Base-by-base conservation (phyloP, 768 basidiomycete genomes). In the Kwoniella dendrophila region DNA sequence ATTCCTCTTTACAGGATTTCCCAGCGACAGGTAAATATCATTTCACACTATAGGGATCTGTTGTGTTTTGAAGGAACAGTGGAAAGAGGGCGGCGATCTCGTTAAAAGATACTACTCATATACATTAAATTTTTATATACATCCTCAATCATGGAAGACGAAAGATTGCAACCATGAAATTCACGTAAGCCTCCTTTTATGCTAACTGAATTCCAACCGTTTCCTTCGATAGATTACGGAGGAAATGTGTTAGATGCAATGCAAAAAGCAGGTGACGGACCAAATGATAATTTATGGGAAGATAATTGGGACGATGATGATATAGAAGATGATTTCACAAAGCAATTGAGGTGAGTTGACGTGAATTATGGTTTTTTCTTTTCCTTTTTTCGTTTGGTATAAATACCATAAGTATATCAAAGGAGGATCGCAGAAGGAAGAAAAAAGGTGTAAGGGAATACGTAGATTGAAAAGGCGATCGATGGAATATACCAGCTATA, bases 261-360 rank as follows among this genome's bases (percentile, higher is more conserved):
- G 3, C 87, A 89, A 2, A 89, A 88, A 3, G 86, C 83, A 12
- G 90, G 88, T 2, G 87, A 86, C 70, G 88, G 88, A 33, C 88
- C 88, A 41, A 89, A 90, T 18, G 88, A 96, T 79, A 90, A 92
- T 73, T 82, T 99, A 11, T 99, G 96, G 96, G 96, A 99, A 82
- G 96, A 98, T 71, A 97, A 97, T 78, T 99, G 96, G 96, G 96
- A 99, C 73, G 96, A 99, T 71, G 96, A 99, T 81, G 95, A 98
- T 80, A 87, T 96, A 64, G 95, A 95, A 77, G 94, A 97, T 71
- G 92, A 96, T 68, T 99, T 99, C 76, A 93, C 91, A 71, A 87
- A 90, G 54, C 92, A 96, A 80, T 82, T 99, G 69, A 86, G 96
- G 96, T 94, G 76, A 70, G 89, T 82, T 11, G n/a, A 16, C 22